A percentile compares a stretch with the other conserved stretches of the same genome.
Evolutionary conservation across 2,329 filamentous ascomycete genomes (phyloP).

Genomic region (Sporothrix curviconia): DNA sequence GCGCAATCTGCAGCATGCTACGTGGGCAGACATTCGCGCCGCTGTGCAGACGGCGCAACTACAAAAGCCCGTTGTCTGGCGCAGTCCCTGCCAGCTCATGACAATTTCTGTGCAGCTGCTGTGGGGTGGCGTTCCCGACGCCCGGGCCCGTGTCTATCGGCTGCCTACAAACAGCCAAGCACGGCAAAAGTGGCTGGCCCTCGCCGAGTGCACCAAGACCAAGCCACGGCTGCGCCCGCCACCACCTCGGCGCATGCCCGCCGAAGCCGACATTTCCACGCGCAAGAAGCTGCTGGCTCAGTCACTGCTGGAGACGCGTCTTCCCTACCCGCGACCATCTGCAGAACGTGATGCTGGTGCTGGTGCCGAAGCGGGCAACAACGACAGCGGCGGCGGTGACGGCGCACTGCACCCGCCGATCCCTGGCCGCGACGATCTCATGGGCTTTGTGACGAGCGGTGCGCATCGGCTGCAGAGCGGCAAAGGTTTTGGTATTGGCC

Average conservation of each 20-base stretch:
- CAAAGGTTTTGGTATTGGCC: constrained; percentile 67
- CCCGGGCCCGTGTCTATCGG: constrained; percentile 78
- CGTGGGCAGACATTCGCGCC: constrained; percentile 17
- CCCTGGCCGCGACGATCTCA: constrained; percentile 67
- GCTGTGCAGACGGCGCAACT: constrained; percentile 30
- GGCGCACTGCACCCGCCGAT: constrained; percentile 60
- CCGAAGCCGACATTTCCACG: constrained; percentile 28
- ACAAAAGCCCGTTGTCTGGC: constrained; percentile 16
- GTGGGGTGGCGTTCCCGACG: constrained; percentile 60
- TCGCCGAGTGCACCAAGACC: constrained; percentile 22
- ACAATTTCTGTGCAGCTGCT: constrained; percentile 62
- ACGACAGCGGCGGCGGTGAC: constrained; percentile 26
- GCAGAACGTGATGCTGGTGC: no score
- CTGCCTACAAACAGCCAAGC: constrained; percentile 51
- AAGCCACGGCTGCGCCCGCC: constrained; percentile 1
- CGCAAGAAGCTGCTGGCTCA: constrained; percentile 41
- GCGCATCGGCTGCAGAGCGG: constrained; percentile 75
- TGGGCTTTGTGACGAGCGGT: constrained; percentile 87
- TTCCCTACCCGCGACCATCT: constrained; percentile 31
- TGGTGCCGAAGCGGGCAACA: no score
- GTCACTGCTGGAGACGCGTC: constrained; percentile 38
- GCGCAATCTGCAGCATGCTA: constrained; percentile 15
- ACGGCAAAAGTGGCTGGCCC: constrained; percentile 66
- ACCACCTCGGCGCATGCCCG: constrained; percentile 19
- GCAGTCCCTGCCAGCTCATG: constrained; percentile 32